Conservation (phyloP, 1,139 yeast genomes). For the Kurtzmaniella natalensis region DNA sequence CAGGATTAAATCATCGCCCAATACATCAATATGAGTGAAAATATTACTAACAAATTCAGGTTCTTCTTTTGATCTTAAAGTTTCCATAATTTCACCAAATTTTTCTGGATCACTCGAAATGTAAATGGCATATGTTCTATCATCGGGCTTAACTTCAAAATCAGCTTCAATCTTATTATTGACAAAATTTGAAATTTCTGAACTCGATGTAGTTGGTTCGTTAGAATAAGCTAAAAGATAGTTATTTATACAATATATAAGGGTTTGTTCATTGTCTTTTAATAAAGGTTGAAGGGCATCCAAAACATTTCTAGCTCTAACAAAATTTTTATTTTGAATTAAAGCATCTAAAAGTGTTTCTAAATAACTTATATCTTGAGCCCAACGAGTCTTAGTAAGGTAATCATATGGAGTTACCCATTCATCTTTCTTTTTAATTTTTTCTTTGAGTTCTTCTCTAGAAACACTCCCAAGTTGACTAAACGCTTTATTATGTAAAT, state of each 20-base stretch:
- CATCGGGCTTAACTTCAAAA: slow-evolving; percentile 34
- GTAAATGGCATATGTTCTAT: slow-evolving; percentile 44
- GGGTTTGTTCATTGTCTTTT: slow-evolving; percentile 22
- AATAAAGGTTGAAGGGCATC: slow-evolving; percentile 49
- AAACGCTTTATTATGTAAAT: slow-evolving; percentile 19
- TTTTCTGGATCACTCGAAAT: no score
- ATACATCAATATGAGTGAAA: slow-evolving; percentile 62
- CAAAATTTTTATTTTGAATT: slow-evolving; percentile 59
- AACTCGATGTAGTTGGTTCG: slow-evolving; percentile 22
- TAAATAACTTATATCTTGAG: slow-evolving; percentile 59
- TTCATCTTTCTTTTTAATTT: slow-evolving; percentile 18
- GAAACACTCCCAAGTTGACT: slow-evolving; percentile 16
- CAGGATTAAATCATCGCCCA: slow-evolving; percentile 62
- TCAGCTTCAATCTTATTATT: slow-evolving; percentile 18
- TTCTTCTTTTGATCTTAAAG: slow-evolving; percentile 8
- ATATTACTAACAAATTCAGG: slow-evolving; percentile 38
- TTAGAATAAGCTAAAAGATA: slow-evolving; percentile 33
- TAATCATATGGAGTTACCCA: slow-evolving; percentile 43
- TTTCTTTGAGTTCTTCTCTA: slow-evolving; percentile 12
- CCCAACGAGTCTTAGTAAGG: slow-evolving; percentile 42
- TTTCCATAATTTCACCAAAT: slow-evolving; percentile 19
- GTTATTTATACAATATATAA: slow-evolving; percentile 33
- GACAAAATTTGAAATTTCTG: slow-evolving; percentile 26
- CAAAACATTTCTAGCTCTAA: slow-evolving; percentile 68
- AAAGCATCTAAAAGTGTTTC: slow-evolving; percentile 83